phyloP scores from a whole-genome alignment of 1,139 yeast genomes.

The Wickerhamomyces sp. region DNA sequence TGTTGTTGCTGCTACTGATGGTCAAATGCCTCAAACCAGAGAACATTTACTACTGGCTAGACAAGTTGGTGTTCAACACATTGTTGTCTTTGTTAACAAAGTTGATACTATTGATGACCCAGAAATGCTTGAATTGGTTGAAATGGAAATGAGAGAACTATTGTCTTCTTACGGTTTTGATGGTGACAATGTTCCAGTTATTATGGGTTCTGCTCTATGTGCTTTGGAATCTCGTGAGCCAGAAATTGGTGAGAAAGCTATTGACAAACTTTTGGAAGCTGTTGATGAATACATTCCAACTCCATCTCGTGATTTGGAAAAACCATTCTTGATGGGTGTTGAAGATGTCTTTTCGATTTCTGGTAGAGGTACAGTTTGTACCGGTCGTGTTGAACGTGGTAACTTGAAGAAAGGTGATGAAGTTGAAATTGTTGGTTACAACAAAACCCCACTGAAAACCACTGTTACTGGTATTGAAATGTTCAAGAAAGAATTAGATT shows the following conservation, averaged over 20 bases:
- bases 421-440: conserved; percentile 92
- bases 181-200: conserved; percentile 96
- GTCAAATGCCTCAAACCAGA: conserved; percentile 99
- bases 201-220: conserved; percentile 98
- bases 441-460: conserved; percentile 83
- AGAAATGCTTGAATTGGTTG: conserved; percentile 98
- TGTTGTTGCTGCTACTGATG: conserved; percentile 98
- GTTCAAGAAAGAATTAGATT: conserved; percentile 98
- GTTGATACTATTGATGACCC: conserved; percentile 97
- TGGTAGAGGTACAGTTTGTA: conserved; percentile 99
- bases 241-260: conserved; percentile 88
- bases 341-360: conserved; percentile 98
- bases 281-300: conserved; percentile 95
- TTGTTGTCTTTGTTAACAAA: conserved; percentile 97
- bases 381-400: conserved; percentile 99
- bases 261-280: conserved; percentile 79
- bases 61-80: conserved; percentile 98
- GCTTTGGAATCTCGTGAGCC: conserved; percentile 87
- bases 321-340: conserved; percentile 95
- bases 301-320: conserved; percentile 92
- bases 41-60: conserved; percentile 97
- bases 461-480: conserved; percentile 97
- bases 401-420: conserved; percentile 96
- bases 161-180: conserved; percentile 88
- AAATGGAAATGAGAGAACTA: conserved; percentile 99